phyloP scores from a whole-genome alignment of 208 protist genomes.

The Perkinsela sp. region DNA sequence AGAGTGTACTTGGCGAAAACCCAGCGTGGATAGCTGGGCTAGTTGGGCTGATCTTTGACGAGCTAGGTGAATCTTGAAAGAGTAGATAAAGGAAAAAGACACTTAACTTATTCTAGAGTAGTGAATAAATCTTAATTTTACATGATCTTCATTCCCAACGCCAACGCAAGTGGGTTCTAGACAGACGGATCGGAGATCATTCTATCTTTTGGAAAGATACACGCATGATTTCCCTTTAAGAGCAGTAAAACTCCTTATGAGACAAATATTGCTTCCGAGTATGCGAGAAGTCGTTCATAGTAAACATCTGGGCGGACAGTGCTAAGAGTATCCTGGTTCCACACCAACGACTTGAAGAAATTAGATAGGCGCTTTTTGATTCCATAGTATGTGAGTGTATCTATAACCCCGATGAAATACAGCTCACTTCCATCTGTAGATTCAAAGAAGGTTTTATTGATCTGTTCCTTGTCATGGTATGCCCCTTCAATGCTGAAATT shows the following conservation, averaged over 20 bases:
- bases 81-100: no score
- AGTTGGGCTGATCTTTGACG: no score
- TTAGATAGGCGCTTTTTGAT: slow-evolving; percentile 46
- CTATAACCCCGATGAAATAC: slow-evolving; percentile 60
- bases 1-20: no score
- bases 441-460: slow-evolving; percentile 6
- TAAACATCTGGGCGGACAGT: slow-evolving; percentile 35
- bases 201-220: no score
- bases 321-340: slow-evolving; percentile 25
- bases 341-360: slow-evolving; percentile 54
- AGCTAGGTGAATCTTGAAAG: background rate
- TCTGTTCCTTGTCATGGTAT: background rate
- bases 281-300: slow-evolving; percentile 18
- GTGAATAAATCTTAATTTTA: no score
- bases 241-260: slow-evolving; percentile 1
- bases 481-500: background rate
- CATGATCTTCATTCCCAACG: no score
- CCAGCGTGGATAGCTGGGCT: no score
- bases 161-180: no score
- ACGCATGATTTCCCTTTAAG: no score
- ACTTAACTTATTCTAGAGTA: no score
- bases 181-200: no score
- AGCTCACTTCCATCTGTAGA: slow-evolving; percentile 32
- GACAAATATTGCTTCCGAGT: slow-evolving; percentile 30
- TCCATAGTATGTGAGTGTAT: slow-evolving; percentile 41